phyloP scores from a whole-genome alignment of 2,329 filamentous ascomycete genomes.

The Penicillium aurantiogriseum region DNA sequence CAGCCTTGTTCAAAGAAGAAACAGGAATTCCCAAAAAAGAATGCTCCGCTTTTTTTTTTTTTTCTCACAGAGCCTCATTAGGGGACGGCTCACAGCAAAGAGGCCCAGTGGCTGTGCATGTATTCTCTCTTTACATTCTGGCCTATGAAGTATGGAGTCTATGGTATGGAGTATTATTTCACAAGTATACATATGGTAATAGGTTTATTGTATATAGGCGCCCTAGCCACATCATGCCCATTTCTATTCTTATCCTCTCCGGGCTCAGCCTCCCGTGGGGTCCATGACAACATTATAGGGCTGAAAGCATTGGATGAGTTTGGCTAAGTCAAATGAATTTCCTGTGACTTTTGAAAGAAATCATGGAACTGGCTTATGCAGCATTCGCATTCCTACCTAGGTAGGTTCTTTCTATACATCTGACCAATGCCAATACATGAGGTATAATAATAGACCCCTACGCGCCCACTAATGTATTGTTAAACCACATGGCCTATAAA shows the following conservation, averaged over 20 bases:
- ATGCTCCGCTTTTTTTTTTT: neutral
- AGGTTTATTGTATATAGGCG: neutral
- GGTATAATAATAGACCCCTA: neutral
- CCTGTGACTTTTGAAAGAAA: neutral
- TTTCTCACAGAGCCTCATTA: neutral
- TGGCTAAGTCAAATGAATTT: neutral
- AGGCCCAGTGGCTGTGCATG: neutral
- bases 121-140: neutral
- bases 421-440: neutral
- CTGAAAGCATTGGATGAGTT: neutral
- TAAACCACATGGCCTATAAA: neutral
- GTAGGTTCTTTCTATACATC: neutral
- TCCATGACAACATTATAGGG: neutral
- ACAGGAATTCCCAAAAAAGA: neutral
- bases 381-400: neutral
- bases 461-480: neutral
- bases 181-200: neutral
- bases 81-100: neutral
- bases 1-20: conserved; percentile 3
- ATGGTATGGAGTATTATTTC: neutral
- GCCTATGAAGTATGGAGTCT: neutral
- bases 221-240: neutral
- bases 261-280: neutral
- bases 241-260: conserved; percentile 1
- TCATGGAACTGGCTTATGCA: neutral